phyloP scores from a whole-genome alignment of 2,329 filamentous ascomycete species.

The Neonectria magnoliae region DNA sequence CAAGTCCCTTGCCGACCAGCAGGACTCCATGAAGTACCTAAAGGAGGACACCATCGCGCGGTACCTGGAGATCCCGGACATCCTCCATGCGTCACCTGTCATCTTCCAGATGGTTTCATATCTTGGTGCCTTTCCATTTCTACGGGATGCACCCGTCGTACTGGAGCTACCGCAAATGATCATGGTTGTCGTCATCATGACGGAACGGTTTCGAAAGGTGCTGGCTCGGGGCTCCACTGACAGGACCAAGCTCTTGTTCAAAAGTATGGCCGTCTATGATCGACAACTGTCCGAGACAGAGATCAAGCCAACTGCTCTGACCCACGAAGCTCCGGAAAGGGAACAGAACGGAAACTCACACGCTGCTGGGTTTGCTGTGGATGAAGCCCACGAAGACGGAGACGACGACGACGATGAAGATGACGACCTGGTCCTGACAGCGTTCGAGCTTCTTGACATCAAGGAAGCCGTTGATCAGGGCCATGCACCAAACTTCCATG shows the following conservation, averaged over 20 bases:
- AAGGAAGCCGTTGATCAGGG: conserved; percentile 68
- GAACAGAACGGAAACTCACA: conserved; percentile 31
- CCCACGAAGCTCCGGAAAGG: background rate
- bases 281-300: conserved; percentile 56
- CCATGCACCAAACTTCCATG: conserved; percentile 61
- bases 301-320: conserved; percentile 1
- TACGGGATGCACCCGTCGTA: conserved; percentile 75
- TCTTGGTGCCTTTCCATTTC: conserved; percentile 78
- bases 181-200: conserved; percentile 78
- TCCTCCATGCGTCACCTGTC: conserved; percentile 72
- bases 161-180: conserved; percentile 76
- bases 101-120: conserved; percentile 78
- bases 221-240: conserved; percentile 66
- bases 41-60: conserved; percentile 75
- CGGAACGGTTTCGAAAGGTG: conserved; percentile 73
- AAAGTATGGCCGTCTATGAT: conserved; percentile 77
- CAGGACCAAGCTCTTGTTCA: conserved; percentile 73
- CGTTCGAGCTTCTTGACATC: conserved; percentile 74
- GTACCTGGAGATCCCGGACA: conserved; percentile 78
- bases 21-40: conserved; percentile 71
- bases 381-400: conserved; percentile 56
- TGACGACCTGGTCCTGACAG: conserved; percentile 73
- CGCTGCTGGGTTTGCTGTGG: conserved; percentile 56
- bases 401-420: conserved; percentile 61
- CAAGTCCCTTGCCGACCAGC: conserved; percentile 71